Percentiles rank a stretch among this genome's conserved stretches.
Conservation (phyloP, 176 grass and related monocot species). For the Pontederia paniculata region DNA sequence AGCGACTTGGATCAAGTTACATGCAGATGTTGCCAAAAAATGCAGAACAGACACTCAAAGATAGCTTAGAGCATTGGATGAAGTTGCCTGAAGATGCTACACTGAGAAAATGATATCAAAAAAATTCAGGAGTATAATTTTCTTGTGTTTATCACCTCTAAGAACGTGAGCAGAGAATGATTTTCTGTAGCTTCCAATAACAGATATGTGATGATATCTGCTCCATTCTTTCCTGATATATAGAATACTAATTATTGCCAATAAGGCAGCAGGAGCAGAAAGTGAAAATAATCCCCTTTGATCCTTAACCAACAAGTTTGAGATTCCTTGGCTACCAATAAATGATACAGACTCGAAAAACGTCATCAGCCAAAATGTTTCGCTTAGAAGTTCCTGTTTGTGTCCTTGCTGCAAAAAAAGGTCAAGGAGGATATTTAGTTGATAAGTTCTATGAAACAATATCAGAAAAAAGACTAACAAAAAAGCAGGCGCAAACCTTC, state of each 20-base stretch:
- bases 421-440: slow-evolving; percentile 14
- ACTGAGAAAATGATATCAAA: neutral
- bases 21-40: neutral
- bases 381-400: slow-evolving; percentile 62
- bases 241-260: slow-evolving; percentile 50
- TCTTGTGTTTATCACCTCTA: slow-evolving; percentile 46
- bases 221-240: slow-evolving; percentile 69
- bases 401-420: slow-evolving; percentile 78
- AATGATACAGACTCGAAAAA: slow-evolving; percentile 83
- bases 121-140: neutral
- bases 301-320: slow-evolving; percentile 43
- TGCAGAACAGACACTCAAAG: no score
- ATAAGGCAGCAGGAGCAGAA: slow-evolving; percentile 42
- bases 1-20: neutral
- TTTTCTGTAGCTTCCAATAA: slow-evolving; percentile 77
- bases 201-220: slow-evolving; percentile 40
- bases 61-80: no score
- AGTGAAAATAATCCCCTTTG: slow-evolving; percentile 33
- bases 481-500: slow-evolving; percentile 44
- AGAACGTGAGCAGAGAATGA: slow-evolving; percentile 89
- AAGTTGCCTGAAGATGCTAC: no score
- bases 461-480: neutral
- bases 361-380: slow-evolving; percentile 83
- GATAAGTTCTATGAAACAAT: slow-evolving; percentile 3
- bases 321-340: slow-evolving; percentile 67